These are phyloP conservation scores for Jimgerdemannia lactiflua DNA, from an alignment of 192 early-diverging fungal genomes.

Conservation along the genomic window DNA sequence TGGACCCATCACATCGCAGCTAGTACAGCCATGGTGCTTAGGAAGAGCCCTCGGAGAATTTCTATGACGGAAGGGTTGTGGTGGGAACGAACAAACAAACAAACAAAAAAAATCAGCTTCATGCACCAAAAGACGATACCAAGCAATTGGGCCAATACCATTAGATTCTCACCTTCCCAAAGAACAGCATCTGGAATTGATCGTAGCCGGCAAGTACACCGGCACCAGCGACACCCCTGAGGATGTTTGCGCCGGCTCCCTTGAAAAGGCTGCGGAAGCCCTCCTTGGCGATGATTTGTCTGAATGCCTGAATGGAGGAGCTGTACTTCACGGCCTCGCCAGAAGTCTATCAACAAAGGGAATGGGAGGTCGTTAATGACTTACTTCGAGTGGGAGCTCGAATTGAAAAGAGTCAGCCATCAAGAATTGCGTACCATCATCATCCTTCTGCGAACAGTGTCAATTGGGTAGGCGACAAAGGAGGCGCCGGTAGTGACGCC, in stretches of 20 bases:
- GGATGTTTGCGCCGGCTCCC: slow-evolving; percentile 95
- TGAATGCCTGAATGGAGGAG: slow-evolving; percentile 75
- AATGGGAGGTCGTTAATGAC: no score
- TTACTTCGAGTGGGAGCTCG: no score
- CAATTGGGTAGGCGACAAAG: slow-evolving; percentile 87
- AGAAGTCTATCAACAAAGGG: slow-evolving; percentile 65
- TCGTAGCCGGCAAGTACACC: slow-evolving; percentile 62
- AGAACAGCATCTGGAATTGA: slow-evolving; percentile 61
- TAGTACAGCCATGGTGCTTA: no score
- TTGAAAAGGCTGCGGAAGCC: slow-evolving; percentile 91
- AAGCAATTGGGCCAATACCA: no score
- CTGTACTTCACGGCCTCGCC: slow-evolving; percentile 82
- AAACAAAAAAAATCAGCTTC: no score
- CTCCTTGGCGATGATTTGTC: slow-evolving; percentile 83
- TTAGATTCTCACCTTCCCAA: slow-evolving; percentile 44
- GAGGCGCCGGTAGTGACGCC: slow-evolving; percentile 73
- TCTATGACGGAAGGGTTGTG: no score
- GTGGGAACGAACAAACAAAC: no score
- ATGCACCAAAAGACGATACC: no score
- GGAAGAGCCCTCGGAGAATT: no score
- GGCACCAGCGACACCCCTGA: slow-evolving; percentile 92
- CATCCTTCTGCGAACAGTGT: slow-evolving; percentile 92
- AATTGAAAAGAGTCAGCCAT: no score
- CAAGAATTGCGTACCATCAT: slow-evolving; percentile 57
- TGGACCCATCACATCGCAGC: no score